Conservation (phyloP, 140 eudicot species). For the Senecio squalidus region DNA sequence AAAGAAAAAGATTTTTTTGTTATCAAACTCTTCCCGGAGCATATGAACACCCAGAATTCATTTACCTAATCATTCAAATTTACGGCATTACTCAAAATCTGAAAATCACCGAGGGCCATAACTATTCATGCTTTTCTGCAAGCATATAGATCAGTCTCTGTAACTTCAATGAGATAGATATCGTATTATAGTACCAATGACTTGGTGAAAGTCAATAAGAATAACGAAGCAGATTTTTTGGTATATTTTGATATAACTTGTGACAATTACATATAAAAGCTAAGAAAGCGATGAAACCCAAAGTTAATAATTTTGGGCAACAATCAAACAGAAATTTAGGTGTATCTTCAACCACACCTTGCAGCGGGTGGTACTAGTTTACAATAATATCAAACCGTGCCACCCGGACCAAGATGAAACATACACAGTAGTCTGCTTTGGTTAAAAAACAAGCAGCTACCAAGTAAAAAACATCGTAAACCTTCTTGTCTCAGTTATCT, state of each 20-base stretch:
- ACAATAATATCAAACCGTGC: constrained; percentile 23
- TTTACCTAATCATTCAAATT: too few relatives aligned
- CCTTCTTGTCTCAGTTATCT: constrained; percentile 14
- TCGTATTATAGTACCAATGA: too few relatives aligned
- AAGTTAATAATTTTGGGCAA: constrained; percentile 10
- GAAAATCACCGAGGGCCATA: too few relatives aligned
- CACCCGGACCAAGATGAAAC: constrained; percentile 6
- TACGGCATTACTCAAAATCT: too few relatives aligned
- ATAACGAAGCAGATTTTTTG: neutral
- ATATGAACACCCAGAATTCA: too few relatives aligned
- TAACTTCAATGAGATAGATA: too few relatives aligned
- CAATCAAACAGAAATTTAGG: constrained; percentile 1
- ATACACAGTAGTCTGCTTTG: constrained; percentile 11
- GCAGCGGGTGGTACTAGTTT: constrained; percentile 19
- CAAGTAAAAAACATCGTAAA: constrained; percentile 9
- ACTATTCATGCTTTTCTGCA: too few relatives aligned
- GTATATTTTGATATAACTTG: neutral
- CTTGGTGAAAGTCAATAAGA: too few relatives aligned
- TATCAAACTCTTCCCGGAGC: too few relatives aligned
- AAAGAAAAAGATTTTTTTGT: too few relatives aligned
- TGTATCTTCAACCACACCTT: constrained; percentile 2
- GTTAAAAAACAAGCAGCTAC: constrained; percentile 36
- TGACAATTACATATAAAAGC: constrained; percentile 3
- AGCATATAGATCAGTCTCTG: neutral
- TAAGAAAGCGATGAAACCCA: constrained; percentile 9